phyloP scores from a whole-genome alignment of 2,329 filamentous ascomycete genomes.

The Mycocentrospora acerina region DNA sequence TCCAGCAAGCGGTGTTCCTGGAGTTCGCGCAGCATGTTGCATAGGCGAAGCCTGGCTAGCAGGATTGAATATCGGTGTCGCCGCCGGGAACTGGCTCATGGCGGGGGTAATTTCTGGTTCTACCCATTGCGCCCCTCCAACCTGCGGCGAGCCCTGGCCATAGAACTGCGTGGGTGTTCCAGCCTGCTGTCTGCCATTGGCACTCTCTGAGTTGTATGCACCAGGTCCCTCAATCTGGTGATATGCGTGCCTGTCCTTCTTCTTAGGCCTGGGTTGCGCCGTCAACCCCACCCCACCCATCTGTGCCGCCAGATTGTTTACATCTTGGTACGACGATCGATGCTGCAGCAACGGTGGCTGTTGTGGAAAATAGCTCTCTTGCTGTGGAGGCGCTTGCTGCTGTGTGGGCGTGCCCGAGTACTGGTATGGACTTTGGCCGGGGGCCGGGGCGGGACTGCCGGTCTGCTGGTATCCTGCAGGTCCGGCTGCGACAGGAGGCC shows the following conservation, averaged over 20 bases:
- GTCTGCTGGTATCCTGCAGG: constrained; percentile 48
- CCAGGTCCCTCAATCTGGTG: constrained; percentile 77
- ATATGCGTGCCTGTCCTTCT: constrained; percentile 93
- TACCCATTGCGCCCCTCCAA: constrained; percentile 43
- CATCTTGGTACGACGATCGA: constrained; percentile 27
- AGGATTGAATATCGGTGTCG: constrained; percentile 56
- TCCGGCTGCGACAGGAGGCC: constrained; percentile 47
- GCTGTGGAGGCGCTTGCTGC: constrained; percentile 30
- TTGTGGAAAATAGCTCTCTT: constrained; percentile 46
- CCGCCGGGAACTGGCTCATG: constrained; percentile 64
- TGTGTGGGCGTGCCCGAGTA: constrained; percentile 31
- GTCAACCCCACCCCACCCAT: constrained; percentile 34
- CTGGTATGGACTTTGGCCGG: constrained; percentile 32
- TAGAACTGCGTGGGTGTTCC: constrained; percentile 61
- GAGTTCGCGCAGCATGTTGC: constrained; percentile 38
- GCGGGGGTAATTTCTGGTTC: constrained; percentile 47
- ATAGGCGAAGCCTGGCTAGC: constrained; percentile 36
- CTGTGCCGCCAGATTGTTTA: constrained; percentile 33
- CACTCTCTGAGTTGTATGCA: constrained; percentile 65
- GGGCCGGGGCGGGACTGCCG: constrained; percentile 32
- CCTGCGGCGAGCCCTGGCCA: constrained; percentile 46
- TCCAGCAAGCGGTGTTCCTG: constrained; percentile 24
- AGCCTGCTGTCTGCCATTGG: constrained; percentile 66
- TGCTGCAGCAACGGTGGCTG: constrained; percentile 29
- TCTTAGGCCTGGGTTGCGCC: constrained; percentile 63